Base-by-base conservation (phyloP, 306 rosid species). In the Gastrolobium bilobum region DNA sequence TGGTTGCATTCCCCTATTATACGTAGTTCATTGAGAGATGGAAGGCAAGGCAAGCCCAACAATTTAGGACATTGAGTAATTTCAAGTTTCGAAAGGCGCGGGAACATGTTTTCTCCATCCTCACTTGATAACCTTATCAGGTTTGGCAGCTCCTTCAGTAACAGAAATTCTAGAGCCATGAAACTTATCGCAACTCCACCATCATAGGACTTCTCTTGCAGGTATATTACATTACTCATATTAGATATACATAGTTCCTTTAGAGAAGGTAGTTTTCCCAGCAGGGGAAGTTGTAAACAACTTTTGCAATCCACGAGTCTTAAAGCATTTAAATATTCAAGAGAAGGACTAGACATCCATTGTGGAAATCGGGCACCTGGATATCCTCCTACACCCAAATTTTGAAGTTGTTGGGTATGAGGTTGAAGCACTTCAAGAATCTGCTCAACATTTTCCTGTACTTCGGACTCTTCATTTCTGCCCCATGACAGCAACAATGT, bases 341-440 rank as follows among this genome's bases (percentile, higher is more conserved):
- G 65, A 38, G 65, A 71, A 39, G 52, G 7, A 54, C 65, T 26
- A 26, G 52, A 40, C 40, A 54, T 71, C 77, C 66, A 71, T 20
- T 39, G 77, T 14, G 77, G 65, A 20, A 54, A 71, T 20, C 4
- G 31, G 0, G 26, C 26, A 9, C 53, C 77, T 11, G 6, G 38
- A 54, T 71, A 71, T 54, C 65, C 77, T 38, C n/a, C 7, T 29
- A 71, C 40, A n/a, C 3, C 48, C 30, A 63, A 14, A 6, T 13
- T 0, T 1, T 71, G 3, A 71, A 71, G 76, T 34, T 69, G 11
- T n/a, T 69, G 13, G 30, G 30, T 2, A 13, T 33, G 31, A 48
- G 75, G 75, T 48, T 69, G 60, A 48, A 69, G 75, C 7, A 33
- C 31, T 48, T 69, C 75, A 29, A 50, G 46, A 69, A 69, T 69